Evolutionary conservation across 306 rosid genomes (phyloP), one percentile per base, ranked within the genome.

Genomic region (Castanopsis chinensis): DNA sequence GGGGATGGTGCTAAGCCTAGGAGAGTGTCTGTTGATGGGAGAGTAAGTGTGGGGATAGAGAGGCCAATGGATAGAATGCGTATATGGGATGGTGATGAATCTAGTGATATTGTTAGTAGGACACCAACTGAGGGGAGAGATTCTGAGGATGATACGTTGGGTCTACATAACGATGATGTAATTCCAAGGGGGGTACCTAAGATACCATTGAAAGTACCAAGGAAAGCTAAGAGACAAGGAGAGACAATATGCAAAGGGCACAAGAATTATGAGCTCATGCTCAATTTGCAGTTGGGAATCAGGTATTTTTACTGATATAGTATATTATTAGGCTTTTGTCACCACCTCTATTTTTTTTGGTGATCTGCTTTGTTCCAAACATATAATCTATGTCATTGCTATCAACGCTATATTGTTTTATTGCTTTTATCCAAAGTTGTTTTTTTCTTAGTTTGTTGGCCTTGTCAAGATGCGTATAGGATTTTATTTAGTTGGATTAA

Each of bases 221-320:
- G 69, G 83, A 79, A 83, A 49, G n/a, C 86, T 23, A 92, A 88
- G 86, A 88, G 92, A 70, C 97, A 88, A 71, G 98, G 97, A 73
- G 98, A 94, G 37, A 87, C 88, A 35, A 92, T 94, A 7, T 76
- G 90, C 81, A 94, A 70, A 82, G 98, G 97, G 3, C 98, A 94
- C 58, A 94, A 94, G 54, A 92, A 92, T 78, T 94, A 88, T 79
- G 97, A 94, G 30, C 93, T 94, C 23, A 91, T 92, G 97, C 97
- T 94, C 67, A 94, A 92, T 86, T 85, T 92, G 88, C 98, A 94
- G 73, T 86, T 94, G 9, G 98, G 98, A 79, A 91, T 94, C 27
- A 94, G 98, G 98, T 91, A 70, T 10, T 49, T 19, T 19, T 72
- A 59, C 15, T 71, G 15, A 14, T 49, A 10, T 3, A 49, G 1